Conservation (phyloP, 2,329 filamentous ascomycete species). For the Cytospora mali region DNA sequence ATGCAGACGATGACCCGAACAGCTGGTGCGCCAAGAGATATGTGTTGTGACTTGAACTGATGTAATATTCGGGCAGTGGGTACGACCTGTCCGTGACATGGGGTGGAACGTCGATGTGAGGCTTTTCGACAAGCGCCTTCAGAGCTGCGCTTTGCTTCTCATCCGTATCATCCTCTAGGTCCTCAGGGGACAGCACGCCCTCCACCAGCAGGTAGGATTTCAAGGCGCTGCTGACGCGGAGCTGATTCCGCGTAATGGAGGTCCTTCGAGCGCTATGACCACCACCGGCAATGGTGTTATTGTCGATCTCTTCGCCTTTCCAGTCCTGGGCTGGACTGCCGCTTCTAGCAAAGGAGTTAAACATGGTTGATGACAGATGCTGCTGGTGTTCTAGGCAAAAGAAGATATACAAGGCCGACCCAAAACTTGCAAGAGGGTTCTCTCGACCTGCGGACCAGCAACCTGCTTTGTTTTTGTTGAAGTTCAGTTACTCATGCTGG, state of each 20-base stretch:
- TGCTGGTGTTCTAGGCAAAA: background rate
- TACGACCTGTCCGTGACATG: constrained; percentile 59
- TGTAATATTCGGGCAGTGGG: constrained; percentile 69
- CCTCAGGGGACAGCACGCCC: constrained; percentile 50
- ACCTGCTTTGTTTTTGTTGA: constrained; percentile 1
- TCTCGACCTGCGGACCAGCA: background rate
- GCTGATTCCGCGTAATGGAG: constrained; percentile 51
- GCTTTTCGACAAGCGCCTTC: constrained; percentile 54
- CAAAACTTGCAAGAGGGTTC: background rate
- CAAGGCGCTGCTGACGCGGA: constrained; percentile 62
- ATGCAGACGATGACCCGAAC: constrained; percentile 62
- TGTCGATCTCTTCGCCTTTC: constrained; percentile 54
- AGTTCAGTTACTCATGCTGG: background rate
- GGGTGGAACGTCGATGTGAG: constrained; percentile 59
- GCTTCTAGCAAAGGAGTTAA: constrained; percentile 41
- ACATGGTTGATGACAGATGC: constrained; percentile 1
- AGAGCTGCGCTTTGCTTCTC: constrained; percentile 51
- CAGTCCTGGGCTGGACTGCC: constrained; percentile 48
- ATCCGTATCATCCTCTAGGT: constrained; percentile 48
- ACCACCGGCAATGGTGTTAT: constrained; percentile 58
- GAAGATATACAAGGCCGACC: background rate
- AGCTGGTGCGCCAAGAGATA: constrained; percentile 73
- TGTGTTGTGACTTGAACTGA: constrained; percentile 74
- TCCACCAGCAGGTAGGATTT: constrained; percentile 58
- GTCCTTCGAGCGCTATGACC: constrained; percentile 55